Conservation (phyloP, 495 filamentous ascomycete genomes). For the Penicillium riverlandense region DNA sequence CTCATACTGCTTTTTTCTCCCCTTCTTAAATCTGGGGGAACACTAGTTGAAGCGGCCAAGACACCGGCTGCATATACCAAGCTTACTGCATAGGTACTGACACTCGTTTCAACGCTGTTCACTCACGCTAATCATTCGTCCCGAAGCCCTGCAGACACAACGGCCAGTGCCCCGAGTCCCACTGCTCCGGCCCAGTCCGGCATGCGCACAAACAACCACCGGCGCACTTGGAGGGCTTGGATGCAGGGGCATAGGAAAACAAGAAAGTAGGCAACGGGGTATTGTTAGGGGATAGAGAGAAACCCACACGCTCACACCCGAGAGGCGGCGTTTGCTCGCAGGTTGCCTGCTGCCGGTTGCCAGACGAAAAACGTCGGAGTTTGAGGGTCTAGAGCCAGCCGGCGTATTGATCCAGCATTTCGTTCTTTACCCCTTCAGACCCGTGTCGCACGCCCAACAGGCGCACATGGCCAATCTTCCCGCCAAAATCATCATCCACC, state of each 20-base stretch:
- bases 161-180: too few relatives aligned
- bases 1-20: too few relatives aligned
- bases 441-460: conserved; percentile 80
- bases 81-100: too few relatives aligned
- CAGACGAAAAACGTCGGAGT: not conserved
- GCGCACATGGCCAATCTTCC: conserved; percentile 63
- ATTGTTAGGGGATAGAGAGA: not conserved
- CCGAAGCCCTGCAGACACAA: too few relatives aligned
- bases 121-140: too few relatives aligned
- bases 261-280: not conserved
- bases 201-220: conserved; percentile 11
- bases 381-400: conserved; percentile 46
- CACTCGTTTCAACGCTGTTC: too few relatives aligned
- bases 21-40: too few relatives aligned
- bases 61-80: too few relatives aligned
- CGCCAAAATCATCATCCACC: conserved; percentile 42
- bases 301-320: not conserved
- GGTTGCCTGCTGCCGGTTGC: not conserved
- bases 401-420: conserved; percentile 53
- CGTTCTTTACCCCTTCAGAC: conserved; percentile 71
- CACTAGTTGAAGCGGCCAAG: too few relatives aligned
- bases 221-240: conserved; percentile 3
- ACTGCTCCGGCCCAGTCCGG: conserved; percentile 4
- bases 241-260: conserved; percentile 1
- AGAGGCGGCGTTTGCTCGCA: conserved; percentile 1